Conservation (phyloP, 192 early-diverging fungal genomes). For the Coemansia sp. region DNA sequence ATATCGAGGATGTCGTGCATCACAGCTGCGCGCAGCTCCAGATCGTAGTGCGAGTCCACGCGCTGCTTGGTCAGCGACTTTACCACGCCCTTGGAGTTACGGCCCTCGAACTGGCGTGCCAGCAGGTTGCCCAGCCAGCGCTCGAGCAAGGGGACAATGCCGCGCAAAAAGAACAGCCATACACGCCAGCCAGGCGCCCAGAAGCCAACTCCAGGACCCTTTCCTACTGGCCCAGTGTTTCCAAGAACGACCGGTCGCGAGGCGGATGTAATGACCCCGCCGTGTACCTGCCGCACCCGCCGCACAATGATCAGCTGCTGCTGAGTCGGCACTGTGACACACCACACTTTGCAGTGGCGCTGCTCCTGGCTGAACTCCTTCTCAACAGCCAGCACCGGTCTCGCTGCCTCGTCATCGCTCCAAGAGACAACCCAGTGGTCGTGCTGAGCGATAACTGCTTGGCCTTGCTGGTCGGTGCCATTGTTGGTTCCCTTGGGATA, state of each 20-base stretch:
- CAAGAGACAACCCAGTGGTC: constrained; percentile 16
- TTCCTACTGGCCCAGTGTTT: constrained; percentile 89
- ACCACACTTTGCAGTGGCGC: constrained; percentile 32
- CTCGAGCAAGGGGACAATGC: constrained; percentile 94
- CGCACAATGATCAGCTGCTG: constrained; percentile 39
- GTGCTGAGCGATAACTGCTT: not conserved
- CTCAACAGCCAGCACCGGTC: constrained; percentile 14
- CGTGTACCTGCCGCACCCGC: constrained; percentile 14
- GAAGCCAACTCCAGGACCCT: constrained; percentile 97
- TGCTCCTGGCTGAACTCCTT: constrained; percentile 11
- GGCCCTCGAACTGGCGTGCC: constrained; percentile 98
- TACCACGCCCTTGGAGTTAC: constrained; percentile 94
- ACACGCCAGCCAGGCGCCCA: constrained; percentile 99
- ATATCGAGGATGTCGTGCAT: constrained; percentile 99
- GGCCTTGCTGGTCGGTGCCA: not conserved
- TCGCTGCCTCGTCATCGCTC: constrained; percentile 10
- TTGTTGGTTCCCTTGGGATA: not conserved
- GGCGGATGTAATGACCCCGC: constrained; percentile 10
- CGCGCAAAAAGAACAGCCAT: constrained; percentile 99
- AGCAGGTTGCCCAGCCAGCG: constrained; percentile 98
- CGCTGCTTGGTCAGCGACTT: constrained; percentile 99
- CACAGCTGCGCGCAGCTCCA: constrained; percentile 96
- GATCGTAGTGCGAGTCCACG: constrained; percentile 97
- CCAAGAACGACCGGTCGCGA: constrained; percentile 47
- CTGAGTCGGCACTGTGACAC: constrained; percentile 39